Evolutionary conservation across 345 rosid species (phyloP).

Genomic region (Noccaea bulbosa): DNA sequence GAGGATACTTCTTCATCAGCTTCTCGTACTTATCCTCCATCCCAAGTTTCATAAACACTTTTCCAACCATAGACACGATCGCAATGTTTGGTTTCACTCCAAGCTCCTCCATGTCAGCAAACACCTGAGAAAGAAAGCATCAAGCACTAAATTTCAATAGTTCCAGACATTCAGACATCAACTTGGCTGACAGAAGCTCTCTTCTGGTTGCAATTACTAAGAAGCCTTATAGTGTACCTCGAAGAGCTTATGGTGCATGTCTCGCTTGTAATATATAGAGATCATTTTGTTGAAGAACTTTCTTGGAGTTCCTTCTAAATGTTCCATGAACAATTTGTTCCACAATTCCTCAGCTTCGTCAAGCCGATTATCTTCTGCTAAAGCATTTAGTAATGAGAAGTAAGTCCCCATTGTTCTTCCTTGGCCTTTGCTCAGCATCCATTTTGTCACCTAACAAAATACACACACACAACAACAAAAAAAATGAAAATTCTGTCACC

Average conservation of each 20-base stretch:
- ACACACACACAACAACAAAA: conserved; percentile 17
- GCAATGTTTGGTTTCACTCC: conserved; percentile 68
- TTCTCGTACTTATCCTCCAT: conserved; percentile 77
- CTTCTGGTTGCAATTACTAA: background rate
- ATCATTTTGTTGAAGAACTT: conserved; percentile 78
- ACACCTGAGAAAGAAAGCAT: conserved; percentile 51
- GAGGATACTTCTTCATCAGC: conserved; percentile 76
- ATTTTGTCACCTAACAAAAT: conserved; percentile 67
- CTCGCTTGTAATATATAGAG: conserved; percentile 71
- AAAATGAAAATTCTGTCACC: background rate
- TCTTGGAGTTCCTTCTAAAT: conserved; percentile 77
- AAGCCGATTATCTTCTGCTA: conserved; percentile 81
- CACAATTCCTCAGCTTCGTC: conserved; percentile 93
- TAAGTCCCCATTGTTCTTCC: conserved; percentile 93
- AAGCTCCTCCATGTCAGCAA: conserved; percentile 99
- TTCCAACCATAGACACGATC: conserved; percentile 73
- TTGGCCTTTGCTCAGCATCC: conserved; percentile 99
- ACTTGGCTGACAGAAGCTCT: background rate
- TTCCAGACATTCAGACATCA: background rate
- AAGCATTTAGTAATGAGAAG: conserved; percentile 74
- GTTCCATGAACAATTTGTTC: conserved; percentile 64
- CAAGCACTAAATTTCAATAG: background rate
- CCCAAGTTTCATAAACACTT: conserved; percentile 62
- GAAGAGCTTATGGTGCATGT: conserved; percentile 78
- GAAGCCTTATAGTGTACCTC: conserved; percentile 54